Conservation (phyloP, 2,329 filamentous ascomycete species). For the Gnomoniopsis smithogilvyi region DNA sequence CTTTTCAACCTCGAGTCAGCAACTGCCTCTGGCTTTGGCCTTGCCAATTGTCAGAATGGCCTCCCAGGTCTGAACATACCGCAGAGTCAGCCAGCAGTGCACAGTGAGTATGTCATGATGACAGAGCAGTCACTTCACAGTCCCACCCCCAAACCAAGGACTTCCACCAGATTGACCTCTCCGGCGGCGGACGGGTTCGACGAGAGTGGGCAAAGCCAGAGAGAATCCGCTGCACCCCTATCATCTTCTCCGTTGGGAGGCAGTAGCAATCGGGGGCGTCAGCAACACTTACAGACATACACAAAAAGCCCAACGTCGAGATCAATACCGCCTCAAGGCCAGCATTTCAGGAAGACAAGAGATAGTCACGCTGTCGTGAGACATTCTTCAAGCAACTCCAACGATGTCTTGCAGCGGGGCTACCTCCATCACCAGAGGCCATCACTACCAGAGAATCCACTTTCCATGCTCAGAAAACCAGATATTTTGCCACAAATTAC, state of each 20-base stretch:
- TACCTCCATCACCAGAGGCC: background rate
- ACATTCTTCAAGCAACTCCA: background rate
- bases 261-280: background rate
- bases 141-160: constrained; percentile 5
- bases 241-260: background rate
- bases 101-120: background rate
- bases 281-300: background rate
- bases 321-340: background rate
- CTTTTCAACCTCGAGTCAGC: constrained; percentile 45
- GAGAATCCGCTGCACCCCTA: background rate
- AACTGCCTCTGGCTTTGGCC: constrained; percentile 17
- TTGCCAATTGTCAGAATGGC: background rate
- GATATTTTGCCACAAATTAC: constrained; percentile 31
- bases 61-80: background rate
- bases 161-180: background rate
- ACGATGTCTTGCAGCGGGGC: background rate
- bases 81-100: background rate
- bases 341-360: background rate
- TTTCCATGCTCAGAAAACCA: constrained; percentile 22
- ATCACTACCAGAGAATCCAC: constrained; percentile 23
- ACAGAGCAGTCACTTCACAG: constrained; percentile 2
- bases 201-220: background rate
- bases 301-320: constrained; percentile 11
- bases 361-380: background rate
- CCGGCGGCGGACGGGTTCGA: background rate